Base-by-base conservation (phyloP, 2,329 filamentous ascomycete species). In the Phoma herbarum region DNA sequence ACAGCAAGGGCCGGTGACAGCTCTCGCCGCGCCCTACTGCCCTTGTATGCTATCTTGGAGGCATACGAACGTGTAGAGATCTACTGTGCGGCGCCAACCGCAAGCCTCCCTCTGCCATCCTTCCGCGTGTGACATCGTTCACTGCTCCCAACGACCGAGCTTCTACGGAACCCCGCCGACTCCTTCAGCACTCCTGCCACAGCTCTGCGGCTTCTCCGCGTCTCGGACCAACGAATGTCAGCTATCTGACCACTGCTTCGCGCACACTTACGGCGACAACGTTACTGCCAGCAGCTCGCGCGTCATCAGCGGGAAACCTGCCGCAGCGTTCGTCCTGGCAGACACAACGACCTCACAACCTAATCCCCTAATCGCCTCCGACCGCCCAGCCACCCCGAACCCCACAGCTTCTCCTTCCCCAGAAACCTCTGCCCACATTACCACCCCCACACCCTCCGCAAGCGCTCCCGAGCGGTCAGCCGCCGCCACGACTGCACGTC, bases 291-390 rank as follows among this genome's bases (percentile, higher is more conserved):
- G 54, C 47, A 61, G 56, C 63, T 66, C 63, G 65, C 69, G 71
- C 72, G 61, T 63, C 63, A 62, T 61, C 61, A 72, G 74, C 75
- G 69, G 68, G 67, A 70, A 73, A 70, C 66, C 60, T 62, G 52
- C 62, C 63, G 66, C 62, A 70, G 60, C 67, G 61, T 75, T 87
- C 87, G 88, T 87, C 84, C 89, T 91, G 89, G 89, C 89, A 85
- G 85, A 90, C 86, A 85, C 87, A 82, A 82, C 74, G 26, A 81
- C 85, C 79, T 81, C 80, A 76, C 78, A 80, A 77, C 77, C 75
- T 78, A 77, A 80, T 79, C 81, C 85, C 84, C 85, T 84, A 84
- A 81, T 84, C 86, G 82, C 84, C 82, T 80, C 89, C 86, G 88
- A 88, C 87, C 79, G 84, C 83, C 85, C 86, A 83, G 78, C 84